Conservation (phyloP, 306 rosid genomes). For the Luffa acutangula region DNA sequence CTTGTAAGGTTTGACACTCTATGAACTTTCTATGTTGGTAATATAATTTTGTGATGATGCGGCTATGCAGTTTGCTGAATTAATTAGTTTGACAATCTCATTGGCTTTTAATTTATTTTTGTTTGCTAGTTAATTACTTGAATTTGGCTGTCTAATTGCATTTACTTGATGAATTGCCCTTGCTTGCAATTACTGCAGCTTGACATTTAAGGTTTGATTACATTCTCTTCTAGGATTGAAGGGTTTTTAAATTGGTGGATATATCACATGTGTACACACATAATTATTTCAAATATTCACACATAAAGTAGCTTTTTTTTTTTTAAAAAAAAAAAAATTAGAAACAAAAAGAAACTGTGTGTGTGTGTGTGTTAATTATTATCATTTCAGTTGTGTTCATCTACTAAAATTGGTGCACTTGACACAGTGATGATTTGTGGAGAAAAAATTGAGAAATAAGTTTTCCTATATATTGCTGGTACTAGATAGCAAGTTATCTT, state of each 20-base stretch:
- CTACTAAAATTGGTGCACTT: not conserved
- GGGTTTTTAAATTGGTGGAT: not conserved
- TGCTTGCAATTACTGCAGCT: not conserved
- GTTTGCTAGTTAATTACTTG: not conserved
- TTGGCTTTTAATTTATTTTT: not conserved
- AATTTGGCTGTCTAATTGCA: not conserved
- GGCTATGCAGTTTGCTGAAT: not conserved
- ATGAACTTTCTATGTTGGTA: not conserved
- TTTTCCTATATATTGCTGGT: not conserved
- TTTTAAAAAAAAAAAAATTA: too few relatives aligned
- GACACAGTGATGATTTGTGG: not conserved
- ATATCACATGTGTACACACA: not conserved
- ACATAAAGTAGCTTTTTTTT: not conserved
- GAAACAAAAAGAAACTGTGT: not conserved
- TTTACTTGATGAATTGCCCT: not conserved
- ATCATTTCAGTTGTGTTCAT: not conserved
- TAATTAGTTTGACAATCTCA: not conserved
- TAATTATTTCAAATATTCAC: not conserved
- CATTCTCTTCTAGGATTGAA: not conserved
- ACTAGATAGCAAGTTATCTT: not conserved
- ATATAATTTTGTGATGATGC: not conserved
- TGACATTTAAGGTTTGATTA: not conserved
- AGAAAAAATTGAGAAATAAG: not conserved
- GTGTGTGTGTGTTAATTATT: not conserved
- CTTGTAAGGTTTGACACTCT: conserved; percentile 54